Evolutionary conservation across 805 yeast genomes (phyloP).

Genomic region (Candida silvicultrix): DNA sequence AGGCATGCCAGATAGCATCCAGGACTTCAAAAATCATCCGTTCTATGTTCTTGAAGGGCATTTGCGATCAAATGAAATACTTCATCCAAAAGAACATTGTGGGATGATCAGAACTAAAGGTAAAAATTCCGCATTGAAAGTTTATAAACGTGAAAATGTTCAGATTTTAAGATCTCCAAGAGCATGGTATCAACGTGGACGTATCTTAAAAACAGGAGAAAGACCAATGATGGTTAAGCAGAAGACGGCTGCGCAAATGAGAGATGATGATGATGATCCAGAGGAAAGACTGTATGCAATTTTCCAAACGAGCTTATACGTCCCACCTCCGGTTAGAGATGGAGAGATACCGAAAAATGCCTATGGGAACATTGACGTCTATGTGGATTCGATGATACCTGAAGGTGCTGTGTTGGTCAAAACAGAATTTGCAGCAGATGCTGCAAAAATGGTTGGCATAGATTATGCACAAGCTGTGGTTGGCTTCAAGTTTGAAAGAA

Average conservation of each 20-base stretch:
- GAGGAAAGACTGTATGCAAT: constrained; percentile 68
- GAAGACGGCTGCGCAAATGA: constrained; percentile 21
- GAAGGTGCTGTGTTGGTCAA: constrained; percentile 61
- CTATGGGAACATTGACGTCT: constrained; percentile 80
- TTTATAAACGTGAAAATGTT: constrained; percentile 65
- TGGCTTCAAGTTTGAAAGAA: constrained; percentile 68
- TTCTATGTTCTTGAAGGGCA: constrained; percentile 75
- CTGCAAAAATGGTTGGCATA: constrained; percentile 63
- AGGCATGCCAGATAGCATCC: constrained; percentile 81
- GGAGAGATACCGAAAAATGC: constrained; percentile 72
- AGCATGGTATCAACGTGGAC: constrained; percentile 82
- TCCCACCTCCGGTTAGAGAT: constrained; percentile 53
- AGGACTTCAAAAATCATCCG: constrained; percentile 86
- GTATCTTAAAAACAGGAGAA: constrained; percentile 65
- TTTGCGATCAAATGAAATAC: constrained; percentile 62
- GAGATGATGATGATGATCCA: constrained; percentile 33
- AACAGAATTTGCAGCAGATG: constrained; percentile 50
- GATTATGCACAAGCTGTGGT: constrained; percentile 87
- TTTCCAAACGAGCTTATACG: constrained; percentile 67
- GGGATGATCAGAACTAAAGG: constrained; percentile 59
- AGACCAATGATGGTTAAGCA: constrained; percentile 50
- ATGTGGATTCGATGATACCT: constrained; percentile 77
- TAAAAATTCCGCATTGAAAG: constrained; percentile 42
- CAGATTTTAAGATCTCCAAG: constrained; percentile 60
- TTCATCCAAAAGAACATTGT: constrained; percentile 62